Evolutionary conservation across 139 green algal genomes (phyloP).

Genomic region (Chlorella sp.): DNA sequence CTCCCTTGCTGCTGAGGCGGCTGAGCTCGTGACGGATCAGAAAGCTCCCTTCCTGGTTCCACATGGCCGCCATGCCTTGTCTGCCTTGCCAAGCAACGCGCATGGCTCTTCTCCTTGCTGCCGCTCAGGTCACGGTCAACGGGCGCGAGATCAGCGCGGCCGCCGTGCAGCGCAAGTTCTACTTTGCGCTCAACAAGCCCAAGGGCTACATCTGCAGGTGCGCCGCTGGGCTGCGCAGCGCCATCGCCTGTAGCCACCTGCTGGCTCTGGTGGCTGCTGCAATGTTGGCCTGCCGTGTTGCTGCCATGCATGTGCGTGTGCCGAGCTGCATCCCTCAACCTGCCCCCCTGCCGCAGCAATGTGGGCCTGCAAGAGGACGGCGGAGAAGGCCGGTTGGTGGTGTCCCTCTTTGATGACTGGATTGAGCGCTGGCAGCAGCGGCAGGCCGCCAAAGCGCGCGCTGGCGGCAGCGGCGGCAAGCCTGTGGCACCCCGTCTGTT

Average conservation of each 20-base stretch:
- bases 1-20: not conserved
- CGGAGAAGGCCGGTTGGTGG: conserved; percentile 38
- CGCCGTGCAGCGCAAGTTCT: conserved; percentile 32
- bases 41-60: too few species aligned
- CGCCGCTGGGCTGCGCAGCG: too few species aligned
- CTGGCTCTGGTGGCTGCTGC: too few species aligned
- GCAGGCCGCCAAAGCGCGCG: not conserved
- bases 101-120: too few species aligned
- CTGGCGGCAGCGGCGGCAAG: conserved; percentile 25
- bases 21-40: not conserved
- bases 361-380: conserved; percentile 15
- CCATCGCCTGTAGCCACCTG: not conserved
- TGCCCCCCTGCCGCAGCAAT: conserved; percentile 21
- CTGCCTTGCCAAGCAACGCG: too few species aligned
- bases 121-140: conserved; percentile 2
- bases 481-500: conserved; percentile 86
- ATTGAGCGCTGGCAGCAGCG: conserved; percentile 40
- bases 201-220: conserved; percentile 87
- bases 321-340: too few species aligned
- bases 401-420: conserved; percentile 52
- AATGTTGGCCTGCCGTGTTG: too few species aligned
- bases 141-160: not conserved
- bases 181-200: conserved; percentile 81
- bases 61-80: too few species aligned
- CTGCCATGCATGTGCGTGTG: too few species aligned